A percentile compares a stretch with the other conserved stretches of the same genome.
Evolutionary conservation across 2,329 filamentous ascomycete species (phyloP).

Genomic region (Taxawa tesnikishii): DNA sequence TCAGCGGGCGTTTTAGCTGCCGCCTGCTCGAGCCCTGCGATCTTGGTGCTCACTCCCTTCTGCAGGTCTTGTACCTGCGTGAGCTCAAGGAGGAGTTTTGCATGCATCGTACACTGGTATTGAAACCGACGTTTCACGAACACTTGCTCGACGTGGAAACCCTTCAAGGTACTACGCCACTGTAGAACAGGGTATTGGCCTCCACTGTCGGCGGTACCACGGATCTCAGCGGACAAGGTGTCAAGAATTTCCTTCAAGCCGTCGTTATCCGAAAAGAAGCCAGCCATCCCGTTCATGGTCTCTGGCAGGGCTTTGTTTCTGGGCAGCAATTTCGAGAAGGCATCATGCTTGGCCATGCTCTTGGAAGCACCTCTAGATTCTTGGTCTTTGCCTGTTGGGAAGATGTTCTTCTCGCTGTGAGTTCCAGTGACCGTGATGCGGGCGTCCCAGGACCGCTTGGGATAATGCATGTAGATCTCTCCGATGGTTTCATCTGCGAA

Average conservation of each 20-base stretch:
- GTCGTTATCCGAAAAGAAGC: neutral
- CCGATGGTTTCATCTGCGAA: neutral
- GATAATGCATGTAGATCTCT: slow-evolving; percentile 11
- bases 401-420: slow-evolving; percentile 1
- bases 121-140: slow-evolving; percentile 9
- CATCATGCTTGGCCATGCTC: too few relatives aligned
- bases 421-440: slow-evolving; percentile 3
- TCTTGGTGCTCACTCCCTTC: slow-evolving; percentile 2
- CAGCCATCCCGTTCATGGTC: too few relatives aligned
- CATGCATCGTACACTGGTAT: neutral
- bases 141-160: slow-evolving; percentile 9
- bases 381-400: too few relatives aligned
- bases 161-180: slow-evolving; percentile 1
- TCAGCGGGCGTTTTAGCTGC: neutral
- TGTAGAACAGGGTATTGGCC: slow-evolving; percentile 1
- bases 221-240: slow-evolving; percentile 6
- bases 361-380: too few relatives aligned
- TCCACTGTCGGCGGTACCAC: neutral
- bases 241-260: slow-evolving; percentile 2
- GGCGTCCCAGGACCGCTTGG: slow-evolving; percentile 12
- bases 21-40: slow-evolving; percentile 2
- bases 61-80: slow-evolving; percentile 6
- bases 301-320: neutral
- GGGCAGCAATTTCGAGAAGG: too few relatives aligned
- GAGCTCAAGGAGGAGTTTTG: slow-evolving; percentile 1